phyloP scores from a whole-genome alignment of 441 rosid species.

The Sinapis alba region DNA sequence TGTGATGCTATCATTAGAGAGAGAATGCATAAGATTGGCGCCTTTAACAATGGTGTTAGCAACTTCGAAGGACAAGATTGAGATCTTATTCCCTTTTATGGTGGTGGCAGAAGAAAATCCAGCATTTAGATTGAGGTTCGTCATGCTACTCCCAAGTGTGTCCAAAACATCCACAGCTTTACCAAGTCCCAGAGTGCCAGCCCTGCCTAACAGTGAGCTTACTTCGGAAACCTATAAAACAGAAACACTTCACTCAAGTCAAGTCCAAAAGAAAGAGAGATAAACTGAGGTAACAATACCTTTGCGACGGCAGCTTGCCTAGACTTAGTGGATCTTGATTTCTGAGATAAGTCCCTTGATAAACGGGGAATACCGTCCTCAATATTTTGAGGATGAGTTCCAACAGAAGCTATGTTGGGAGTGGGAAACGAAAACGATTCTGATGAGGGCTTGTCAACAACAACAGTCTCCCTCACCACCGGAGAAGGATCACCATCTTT shows the following conservation, averaged over 20 bases:
- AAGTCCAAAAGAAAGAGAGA: not conserved
- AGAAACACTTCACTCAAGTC: constrained; percentile 12
- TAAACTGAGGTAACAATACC: constrained; percentile 45
- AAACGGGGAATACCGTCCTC: constrained; percentile 80
- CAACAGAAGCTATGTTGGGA: constrained; percentile 44
- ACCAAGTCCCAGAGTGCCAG: constrained; percentile 82
- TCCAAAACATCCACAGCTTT: constrained; percentile 96
- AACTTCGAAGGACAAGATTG: constrained; percentile 92
- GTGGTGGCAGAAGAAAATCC: constrained; percentile 86
- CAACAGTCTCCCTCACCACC: constrained; percentile 46
- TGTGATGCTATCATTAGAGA: constrained; percentile 65
- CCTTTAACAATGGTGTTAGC: constrained; percentile 98
- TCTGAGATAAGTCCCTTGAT: constrained; percentile 66
- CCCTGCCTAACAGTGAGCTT: constrained; percentile 84
- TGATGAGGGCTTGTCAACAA: constrained; percentile 41
- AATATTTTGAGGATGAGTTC: constrained; percentile 50
- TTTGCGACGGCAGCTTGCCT: constrained; percentile 85
- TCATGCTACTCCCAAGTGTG: constrained; percentile 96
- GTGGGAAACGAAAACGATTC: constrained; percentile 64
- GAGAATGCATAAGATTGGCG: constrained; percentile 89
- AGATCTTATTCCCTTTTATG: constrained; percentile 82
- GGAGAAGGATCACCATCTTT: constrained; percentile 52
- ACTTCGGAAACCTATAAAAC: constrained; percentile 85
- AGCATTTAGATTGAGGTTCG: constrained; percentile 64
- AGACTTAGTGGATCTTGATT: constrained; percentile 79